Conservation (phyloP, 2,329 filamentous ascomycete species). For the Cephalotrichum gorgonifer region DNA sequence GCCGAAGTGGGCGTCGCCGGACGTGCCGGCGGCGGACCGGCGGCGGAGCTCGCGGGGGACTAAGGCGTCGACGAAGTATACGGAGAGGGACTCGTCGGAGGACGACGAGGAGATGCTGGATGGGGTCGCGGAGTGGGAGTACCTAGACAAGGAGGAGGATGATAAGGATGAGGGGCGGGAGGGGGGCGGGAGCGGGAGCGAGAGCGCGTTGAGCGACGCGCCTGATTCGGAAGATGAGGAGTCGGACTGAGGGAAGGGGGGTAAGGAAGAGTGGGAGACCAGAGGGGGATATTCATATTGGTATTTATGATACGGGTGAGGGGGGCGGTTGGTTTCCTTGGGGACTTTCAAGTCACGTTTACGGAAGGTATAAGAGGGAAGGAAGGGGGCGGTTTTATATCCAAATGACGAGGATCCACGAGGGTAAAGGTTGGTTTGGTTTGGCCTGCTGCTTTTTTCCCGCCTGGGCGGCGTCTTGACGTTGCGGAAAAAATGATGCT, state of each 20-base stretch:
- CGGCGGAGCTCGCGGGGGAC: constrained; percentile 45
- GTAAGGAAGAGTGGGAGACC: no score
- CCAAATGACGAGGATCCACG: no score
- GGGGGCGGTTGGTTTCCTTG: neutral
- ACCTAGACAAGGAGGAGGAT: constrained; percentile 21
- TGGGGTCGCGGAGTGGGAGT: constrained; percentile 50
- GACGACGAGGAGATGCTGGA: constrained; percentile 53
- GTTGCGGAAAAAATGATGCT: no score
- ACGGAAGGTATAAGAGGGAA: no score
- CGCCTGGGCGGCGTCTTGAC: no score
- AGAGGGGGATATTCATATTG: neutral
- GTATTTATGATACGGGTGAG: neutral
- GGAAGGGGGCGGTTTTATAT: no score
- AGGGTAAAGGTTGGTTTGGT: no score
- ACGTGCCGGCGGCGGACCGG: constrained; percentile 27
- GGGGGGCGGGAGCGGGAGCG: constrained; percentile 8
- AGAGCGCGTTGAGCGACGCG: constrained; percentile 3
- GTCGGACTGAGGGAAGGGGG: neutral
- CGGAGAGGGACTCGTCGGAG: constrained; percentile 45
- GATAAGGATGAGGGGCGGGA: constrained; percentile 10
- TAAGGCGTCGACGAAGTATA: constrained; percentile 36
- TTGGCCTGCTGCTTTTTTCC: no score
- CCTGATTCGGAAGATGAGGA: neutral
- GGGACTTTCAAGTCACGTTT: neutral
- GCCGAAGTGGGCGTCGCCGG: constrained; percentile 1